Conservation (phyloP, 805 yeast genomes). For the Saccharomyces eubayanus region DNA sequence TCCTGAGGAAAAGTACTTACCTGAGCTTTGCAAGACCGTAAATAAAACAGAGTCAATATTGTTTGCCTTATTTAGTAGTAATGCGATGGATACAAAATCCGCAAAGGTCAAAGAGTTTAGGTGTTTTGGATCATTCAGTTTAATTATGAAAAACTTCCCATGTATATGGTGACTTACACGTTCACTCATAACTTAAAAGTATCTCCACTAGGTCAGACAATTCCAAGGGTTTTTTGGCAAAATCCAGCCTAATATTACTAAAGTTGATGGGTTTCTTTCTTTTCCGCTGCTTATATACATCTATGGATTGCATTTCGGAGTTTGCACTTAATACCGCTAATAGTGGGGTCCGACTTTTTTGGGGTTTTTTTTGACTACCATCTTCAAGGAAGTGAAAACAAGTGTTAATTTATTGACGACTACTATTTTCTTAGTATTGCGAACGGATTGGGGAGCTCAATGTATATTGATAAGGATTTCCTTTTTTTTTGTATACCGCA, state of each 20-base stretch:
- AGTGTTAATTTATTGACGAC: too few relatives aligned
- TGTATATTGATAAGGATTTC: too few relatives aligned
- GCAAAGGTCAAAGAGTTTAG: slow-evolving; percentile 61
- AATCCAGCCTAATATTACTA: not conserved
- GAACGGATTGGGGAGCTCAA: too few relatives aligned
- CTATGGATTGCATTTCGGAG: not conserved
- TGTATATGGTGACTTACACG: slow-evolving; percentile 10
- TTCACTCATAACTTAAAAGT: not conserved
- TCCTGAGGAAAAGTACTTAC: slow-evolving; percentile 75
- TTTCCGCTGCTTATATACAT: not conserved
- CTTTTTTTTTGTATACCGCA: too few relatives aligned
- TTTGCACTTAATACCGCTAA: not conserved
- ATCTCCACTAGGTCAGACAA: not conserved
- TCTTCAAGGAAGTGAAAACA: not conserved
- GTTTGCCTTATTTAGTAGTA: slow-evolving; percentile 53
- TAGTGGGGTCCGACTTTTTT: not conserved
- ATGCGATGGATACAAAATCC: slow-evolving; percentile 54
- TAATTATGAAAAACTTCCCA: slow-evolving; percentile 45
- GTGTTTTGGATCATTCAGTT: slow-evolving; percentile 51
- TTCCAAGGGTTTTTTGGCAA: not conserved
- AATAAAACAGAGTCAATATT: slow-evolving; percentile 49
- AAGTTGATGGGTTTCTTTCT: not conserved
- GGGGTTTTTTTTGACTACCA: not conserved
- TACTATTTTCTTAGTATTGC: too few relatives aligned
- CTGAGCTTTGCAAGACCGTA: slow-evolving; percentile 63